Conservation (phyloP, 345 rosid genomes). For the Mangifera indica region DNA sequence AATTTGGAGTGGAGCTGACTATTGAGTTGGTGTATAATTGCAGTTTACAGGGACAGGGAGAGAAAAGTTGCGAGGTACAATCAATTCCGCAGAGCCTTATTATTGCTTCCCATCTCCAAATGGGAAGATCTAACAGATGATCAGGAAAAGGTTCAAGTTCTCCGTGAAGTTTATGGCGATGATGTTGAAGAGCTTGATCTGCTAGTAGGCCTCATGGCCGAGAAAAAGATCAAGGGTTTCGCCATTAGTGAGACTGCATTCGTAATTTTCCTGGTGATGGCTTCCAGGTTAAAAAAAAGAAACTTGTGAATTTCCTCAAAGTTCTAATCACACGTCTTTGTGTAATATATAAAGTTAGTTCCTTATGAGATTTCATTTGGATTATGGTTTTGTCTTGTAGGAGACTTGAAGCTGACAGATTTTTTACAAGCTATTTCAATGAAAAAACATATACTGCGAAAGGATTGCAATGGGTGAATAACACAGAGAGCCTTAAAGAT, state of each 20-base stretch:
- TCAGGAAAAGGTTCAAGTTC: constrained; percentile 33
- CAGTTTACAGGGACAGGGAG: constrained; percentile 66
- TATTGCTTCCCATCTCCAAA: not conserved
- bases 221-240: constrained; percentile 62
- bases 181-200: constrained; percentile 57
- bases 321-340: too few species aligned
- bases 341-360: too few species aligned
- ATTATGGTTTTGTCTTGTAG: constrained; percentile 19
- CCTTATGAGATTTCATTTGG: not conserved
- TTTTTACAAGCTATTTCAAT: constrained; percentile 53
- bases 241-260: constrained; percentile 72
- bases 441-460: constrained; percentile 49
- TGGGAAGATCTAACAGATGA: constrained; percentile 57
- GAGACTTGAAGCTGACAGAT: constrained; percentile 63
- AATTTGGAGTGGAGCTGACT: not conserved
- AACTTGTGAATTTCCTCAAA: too few species aligned
- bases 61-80: constrained; percentile 58
- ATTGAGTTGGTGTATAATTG: not conserved
- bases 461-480: constrained; percentile 60
- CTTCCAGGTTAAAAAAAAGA: constrained; percentile 39
- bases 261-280: constrained; percentile 49
- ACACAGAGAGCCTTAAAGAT: constrained; percentile 47
- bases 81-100: constrained; percentile 40
- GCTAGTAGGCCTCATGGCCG: constrained; percentile 60
- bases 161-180: constrained; percentile 47